Percentiles rank a stretch among this genome's conserved stretches.
Evolutionary conservation across 345 rosid genomes (phyloP).

Genomic region (Euphorbia lathyris): DNA sequence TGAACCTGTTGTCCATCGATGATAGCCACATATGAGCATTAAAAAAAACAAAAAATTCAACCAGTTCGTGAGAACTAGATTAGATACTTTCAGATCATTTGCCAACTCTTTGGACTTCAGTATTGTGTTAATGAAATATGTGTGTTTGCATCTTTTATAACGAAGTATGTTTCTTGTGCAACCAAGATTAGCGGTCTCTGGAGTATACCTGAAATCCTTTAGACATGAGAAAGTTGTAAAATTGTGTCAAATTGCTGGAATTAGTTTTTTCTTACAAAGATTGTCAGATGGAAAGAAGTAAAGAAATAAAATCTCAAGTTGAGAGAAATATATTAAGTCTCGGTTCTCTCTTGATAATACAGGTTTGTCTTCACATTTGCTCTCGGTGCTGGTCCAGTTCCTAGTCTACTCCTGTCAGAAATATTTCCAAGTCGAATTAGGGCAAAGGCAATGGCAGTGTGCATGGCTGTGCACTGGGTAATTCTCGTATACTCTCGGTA

Average conservation of each 20-base stretch:
- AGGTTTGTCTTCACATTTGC: conserved; percentile 81
- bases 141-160: conserved; percentile 4
- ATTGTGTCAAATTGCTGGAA: neutral
- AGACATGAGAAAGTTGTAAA: neutral
- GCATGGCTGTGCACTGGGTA: conserved; percentile 97
- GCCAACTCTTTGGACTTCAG: neutral
- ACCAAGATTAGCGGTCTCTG: neutral
- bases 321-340: neutral
- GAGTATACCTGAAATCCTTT: neutral
- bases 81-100: neutral
- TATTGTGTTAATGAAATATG: neutral
- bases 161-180: neutral
- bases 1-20: neutral
- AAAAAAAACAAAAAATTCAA: neutral
- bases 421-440: conserved; percentile 80
- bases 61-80: neutral
- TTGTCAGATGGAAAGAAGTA: conserved; percentile 1
- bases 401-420: conserved; percentile 82
- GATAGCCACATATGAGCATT: neutral
- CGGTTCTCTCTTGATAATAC: conserved; percentile 25
- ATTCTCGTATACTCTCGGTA: conserved; percentile 22
- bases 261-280: neutral
- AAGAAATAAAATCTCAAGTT: neutral
- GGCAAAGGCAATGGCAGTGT: conserved; percentile 86
- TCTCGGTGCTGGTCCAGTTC: conserved; percentile 93